Evolutionary conservation across 768 basidiomycete genomes (phyloP).

Genomic region (Dacryopinax primogenitus): DNA sequence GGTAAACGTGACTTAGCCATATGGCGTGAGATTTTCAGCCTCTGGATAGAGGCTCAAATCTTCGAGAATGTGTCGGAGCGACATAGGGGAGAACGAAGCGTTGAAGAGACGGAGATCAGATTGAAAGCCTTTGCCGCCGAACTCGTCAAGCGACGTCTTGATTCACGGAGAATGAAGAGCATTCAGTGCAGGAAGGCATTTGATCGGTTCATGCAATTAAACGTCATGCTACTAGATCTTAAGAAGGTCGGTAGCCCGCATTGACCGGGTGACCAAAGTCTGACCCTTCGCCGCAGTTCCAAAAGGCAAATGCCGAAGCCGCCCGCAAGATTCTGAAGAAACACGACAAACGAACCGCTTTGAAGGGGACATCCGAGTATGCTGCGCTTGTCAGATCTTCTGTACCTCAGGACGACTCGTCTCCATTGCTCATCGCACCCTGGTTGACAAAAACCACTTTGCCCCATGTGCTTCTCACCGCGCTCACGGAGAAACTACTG

Average conservation of each 20-base stretch:
- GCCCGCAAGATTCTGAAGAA: slow-evolving; percentile 91
- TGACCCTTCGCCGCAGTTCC: slow-evolving; percentile 39
- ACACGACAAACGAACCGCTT: slow-evolving; percentile 75
- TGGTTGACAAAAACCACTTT: slow-evolving; percentile 33
- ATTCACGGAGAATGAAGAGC: slow-evolving; percentile 41
- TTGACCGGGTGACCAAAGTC: neutral
- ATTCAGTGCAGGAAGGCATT: slow-evolving; percentile 47
- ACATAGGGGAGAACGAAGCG: slow-evolving; percentile 49
- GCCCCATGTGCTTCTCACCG: slow-evolving; percentile 59
- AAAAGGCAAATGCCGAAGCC: slow-evolving; percentile 74
- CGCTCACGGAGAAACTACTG: slow-evolving; percentile 66
- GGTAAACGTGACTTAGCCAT: slow-evolving; percentile 55
- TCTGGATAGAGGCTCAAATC: slow-evolving; percentile 75
- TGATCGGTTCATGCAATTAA: slow-evolving; percentile 60
- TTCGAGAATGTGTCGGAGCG: slow-evolving; percentile 63
- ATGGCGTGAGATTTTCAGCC: slow-evolving; percentile 81
- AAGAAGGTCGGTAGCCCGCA: slow-evolving; percentile 37
- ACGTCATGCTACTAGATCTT: slow-evolving; percentile 63
- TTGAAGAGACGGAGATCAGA: slow-evolving; percentile 55
- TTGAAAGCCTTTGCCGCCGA: slow-evolving; percentile 50
- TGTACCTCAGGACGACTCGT: slow-evolving; percentile 17
- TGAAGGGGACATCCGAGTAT: slow-evolving; percentile 38
- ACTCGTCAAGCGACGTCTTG: slow-evolving; percentile 44
- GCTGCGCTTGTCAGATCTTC: neutral
- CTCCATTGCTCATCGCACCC: slow-evolving; percentile 25